These are phyloP conservation scores for Phyllosticta citrichinensis DNA, from an alignment of 2,329 filamentous ascomycete species.

Conservation along the genomic window DNA sequence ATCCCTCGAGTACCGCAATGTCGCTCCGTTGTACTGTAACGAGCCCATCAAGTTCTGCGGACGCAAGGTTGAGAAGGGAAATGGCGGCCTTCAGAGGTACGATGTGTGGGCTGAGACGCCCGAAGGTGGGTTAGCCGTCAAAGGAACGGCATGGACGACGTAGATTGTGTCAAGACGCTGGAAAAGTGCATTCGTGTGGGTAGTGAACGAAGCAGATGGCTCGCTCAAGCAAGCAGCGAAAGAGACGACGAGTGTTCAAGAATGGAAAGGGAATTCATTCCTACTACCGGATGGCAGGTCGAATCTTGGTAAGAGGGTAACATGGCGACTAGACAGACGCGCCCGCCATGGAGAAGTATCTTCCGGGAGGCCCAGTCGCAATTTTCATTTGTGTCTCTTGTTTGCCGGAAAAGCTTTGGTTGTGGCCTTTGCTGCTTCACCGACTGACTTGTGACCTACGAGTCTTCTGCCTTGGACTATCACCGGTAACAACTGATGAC, in stretches of 20 bases:
- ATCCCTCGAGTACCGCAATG: slow-evolving; percentile 66
- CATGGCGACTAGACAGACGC: no score
- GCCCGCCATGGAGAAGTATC: no score
- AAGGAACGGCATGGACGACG: slow-evolving; percentile 22
- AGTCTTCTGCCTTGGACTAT: no score
- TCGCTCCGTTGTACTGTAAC: slow-evolving; percentile 68
- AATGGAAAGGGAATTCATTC: no score
- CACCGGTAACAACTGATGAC: no score
- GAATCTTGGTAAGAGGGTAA: no score
- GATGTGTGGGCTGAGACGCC: slow-evolving; percentile 33
- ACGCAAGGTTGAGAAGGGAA: slow-evolving; percentile 31
- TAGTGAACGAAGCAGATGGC: neutral
- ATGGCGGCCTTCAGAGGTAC: slow-evolving; percentile 20
- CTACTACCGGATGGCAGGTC: no score
- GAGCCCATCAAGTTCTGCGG: slow-evolving; percentile 64
- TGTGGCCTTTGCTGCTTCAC: no score
- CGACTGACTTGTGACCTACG: no score
- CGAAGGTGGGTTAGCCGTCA: slow-evolving; percentile 35
- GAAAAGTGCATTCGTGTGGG: neutral
- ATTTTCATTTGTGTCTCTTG: no score
- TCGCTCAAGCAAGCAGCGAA: neutral
- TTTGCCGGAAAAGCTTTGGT: no score
- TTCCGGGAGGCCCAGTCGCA: no score
- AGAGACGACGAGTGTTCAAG: neutral
- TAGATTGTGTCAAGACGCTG: neutral